Evolutionary conservation across 1,284 basidiomycete genomes (phyloP), one percentile per base, ranked within the genome.

Genomic region (Cryptococcus floricola): DNA sequence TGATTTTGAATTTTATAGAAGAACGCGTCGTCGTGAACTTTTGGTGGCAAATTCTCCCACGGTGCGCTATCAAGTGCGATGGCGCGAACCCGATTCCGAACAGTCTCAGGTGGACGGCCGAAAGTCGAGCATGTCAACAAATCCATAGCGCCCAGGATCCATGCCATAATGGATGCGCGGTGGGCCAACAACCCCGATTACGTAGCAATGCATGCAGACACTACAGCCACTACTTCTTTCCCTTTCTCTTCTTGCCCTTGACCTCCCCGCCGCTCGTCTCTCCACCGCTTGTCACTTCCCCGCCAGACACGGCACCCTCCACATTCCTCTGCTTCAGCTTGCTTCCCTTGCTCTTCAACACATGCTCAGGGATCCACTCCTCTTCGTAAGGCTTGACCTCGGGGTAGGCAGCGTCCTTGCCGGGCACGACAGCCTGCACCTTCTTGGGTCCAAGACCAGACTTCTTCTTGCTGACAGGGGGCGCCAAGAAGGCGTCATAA

Each of bases 351-450:
- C 55, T 87, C 78, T 84, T 87, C 61, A 91, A 78, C 67, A 92
- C 89, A 66, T 90, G 87, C 64, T 86, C 87, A 16, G 91, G 91
- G 67, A 94, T 93, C 91, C 91, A 94, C 68, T 93, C 90, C 71
- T 93, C 89, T 68, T 91, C 85, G 66, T 92, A 92, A 50, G 84
- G 86, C 56, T 84, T 83, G 5, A 86, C 82, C 19, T 85, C 83
- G 38, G 85, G 85, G 52, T 74, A 74, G 10, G 84, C 84, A 43
- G 83, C 82, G 5, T 82, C 77, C 45, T 81, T 80, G 37, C 82
- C 80, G n/a, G 86, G 83, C 10, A 83, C 78, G 57, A 83, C 84
- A n/a, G 61, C 57, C 50, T 61, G 64, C 42, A 53, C 57, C 39
- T 57, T 63, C 28, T 44, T 41, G 12, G 51, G 31, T 7, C 48